Evolutionary conservation across 305 asterid species (phyloP).

Genomic region (Coffea humblotiana): DNA sequence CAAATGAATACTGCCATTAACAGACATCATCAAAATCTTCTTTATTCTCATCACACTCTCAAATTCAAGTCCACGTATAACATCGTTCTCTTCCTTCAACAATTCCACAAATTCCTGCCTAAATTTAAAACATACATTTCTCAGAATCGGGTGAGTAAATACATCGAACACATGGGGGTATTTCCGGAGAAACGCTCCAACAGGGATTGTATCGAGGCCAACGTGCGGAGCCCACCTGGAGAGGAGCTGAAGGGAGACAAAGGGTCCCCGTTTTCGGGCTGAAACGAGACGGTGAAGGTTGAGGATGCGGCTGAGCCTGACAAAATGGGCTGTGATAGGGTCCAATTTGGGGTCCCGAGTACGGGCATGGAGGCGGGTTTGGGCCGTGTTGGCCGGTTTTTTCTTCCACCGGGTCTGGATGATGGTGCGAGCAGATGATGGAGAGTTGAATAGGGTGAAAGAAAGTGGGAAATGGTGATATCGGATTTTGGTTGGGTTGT

Average conservation of each 20-base stretch:
- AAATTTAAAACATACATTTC: constrained; percentile 60
- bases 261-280: constrained; percentile 54
- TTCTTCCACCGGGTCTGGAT: constrained; percentile 69
- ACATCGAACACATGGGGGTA: constrained; percentile 87
- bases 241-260: constrained; percentile 67
- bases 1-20: constrained; percentile 61
- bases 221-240: constrained; percentile 66
- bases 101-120: constrained; percentile 47
- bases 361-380: constrained; percentile 78
- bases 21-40: constrained; percentile 76
- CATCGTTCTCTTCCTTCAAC: constrained; percentile 44
- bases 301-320: constrained; percentile 59
- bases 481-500: neutral
- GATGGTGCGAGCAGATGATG: constrained; percentile 13
- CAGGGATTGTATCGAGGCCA: constrained; percentile 52
- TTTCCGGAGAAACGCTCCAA: constrained; percentile 57
- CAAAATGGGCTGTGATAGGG: constrained; percentile 51
- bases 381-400: constrained; percentile 75
- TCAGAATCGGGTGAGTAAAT: constrained; percentile 61
- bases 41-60: constrained; percentile 44
- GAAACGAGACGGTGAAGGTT: constrained; percentile 53
- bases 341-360: constrained; percentile 67
- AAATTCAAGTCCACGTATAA: constrained; percentile 34
- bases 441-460: constrained; percentile 60
- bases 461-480: constrained; percentile 19